Evolutionary conservation across 1,139 yeast species (phyloP).

Genomic region (Kurtzmaniella quercitrusa): DNA sequence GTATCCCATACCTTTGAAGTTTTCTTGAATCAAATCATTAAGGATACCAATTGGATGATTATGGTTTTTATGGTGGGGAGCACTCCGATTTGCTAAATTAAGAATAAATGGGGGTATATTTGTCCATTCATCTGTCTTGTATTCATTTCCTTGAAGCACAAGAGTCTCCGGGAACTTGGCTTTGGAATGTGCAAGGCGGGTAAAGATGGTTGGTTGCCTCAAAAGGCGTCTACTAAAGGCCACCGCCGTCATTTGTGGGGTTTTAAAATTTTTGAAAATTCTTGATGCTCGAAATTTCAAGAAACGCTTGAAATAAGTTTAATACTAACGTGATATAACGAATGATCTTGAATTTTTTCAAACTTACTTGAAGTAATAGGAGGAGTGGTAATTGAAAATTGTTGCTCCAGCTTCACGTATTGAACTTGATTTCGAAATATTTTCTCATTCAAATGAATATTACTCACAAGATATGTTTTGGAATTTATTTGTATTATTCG

Average conservation of each 20-base stretch:
- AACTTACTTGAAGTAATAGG: no score
- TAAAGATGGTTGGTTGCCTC: not conserved
- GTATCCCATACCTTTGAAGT: constrained; percentile 65
- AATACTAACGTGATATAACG: no score
- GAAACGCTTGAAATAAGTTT: no score
- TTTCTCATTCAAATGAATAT: no score
- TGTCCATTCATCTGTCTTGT: constrained; percentile 73
- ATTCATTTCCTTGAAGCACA: constrained; percentile 47
- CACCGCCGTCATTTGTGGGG: not conserved
- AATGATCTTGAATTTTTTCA: no score
- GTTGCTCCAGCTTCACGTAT: no score
- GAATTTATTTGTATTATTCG: no score
- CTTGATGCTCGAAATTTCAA: no score
- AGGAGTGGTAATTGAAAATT: no score
- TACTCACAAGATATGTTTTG: no score
- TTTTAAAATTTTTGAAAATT: not conserved
- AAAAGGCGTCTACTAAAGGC: not conserved
- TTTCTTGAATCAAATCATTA: constrained; percentile 64
- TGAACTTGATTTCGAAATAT: no score
- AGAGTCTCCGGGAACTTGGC: constrained; percentile 27
- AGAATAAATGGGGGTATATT: constrained; percentile 78
- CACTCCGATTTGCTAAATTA: constrained; percentile 62
- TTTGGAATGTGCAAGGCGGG: not conserved
- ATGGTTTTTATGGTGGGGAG: constrained; percentile 55
- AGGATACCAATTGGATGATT: constrained; percentile 90